Evolutionary conservation across 441 rosid species (phyloP).

Genomic region (Sinapis alba): DNA sequence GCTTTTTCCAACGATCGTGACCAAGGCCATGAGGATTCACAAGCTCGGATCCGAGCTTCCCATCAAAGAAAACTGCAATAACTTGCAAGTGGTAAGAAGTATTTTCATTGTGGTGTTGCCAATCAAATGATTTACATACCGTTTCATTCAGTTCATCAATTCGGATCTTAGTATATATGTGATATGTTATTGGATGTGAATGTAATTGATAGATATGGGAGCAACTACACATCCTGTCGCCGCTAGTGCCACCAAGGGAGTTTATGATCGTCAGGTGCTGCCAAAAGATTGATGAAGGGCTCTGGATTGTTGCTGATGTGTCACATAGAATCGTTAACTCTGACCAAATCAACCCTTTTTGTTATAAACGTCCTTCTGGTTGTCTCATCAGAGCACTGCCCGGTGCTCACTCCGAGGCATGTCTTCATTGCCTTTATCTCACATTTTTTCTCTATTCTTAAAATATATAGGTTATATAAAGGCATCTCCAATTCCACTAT

Average conservation of each 20-base stretch:
- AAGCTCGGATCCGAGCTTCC: constrained; percentile 39
- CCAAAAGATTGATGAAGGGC: constrained; percentile 50
- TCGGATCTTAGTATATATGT: neutral
- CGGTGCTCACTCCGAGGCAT: constrained; percentile 54
- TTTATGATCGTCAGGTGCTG: constrained; percentile 62
- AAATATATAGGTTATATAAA: neutral
- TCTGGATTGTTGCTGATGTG: constrained; percentile 66
- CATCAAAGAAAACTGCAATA: constrained; percentile 14
- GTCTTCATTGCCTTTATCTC: constrained; percentile 6
- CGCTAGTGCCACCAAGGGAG: constrained; percentile 65
- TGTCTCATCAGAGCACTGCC: constrained; percentile 67
- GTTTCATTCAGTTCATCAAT: neutral
- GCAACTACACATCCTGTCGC: constrained; percentile 68
- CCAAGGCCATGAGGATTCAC: constrained; percentile 49
- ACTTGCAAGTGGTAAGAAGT: neutral
- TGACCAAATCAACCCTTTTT: neutral
- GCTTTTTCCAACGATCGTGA: constrained; percentile 69
- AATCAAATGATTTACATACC: neutral
- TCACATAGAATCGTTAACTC: constrained; percentile 42
- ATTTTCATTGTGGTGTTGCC: neutral
- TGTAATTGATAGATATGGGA: constrained; percentile 50
- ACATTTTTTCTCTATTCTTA: neutral
- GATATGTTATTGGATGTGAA: neutral
- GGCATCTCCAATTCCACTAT: no score
- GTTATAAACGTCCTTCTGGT: constrained; percentile 82